Conservation (phyloP, 305 asterid species). For the Salvia sclarea region DNA sequence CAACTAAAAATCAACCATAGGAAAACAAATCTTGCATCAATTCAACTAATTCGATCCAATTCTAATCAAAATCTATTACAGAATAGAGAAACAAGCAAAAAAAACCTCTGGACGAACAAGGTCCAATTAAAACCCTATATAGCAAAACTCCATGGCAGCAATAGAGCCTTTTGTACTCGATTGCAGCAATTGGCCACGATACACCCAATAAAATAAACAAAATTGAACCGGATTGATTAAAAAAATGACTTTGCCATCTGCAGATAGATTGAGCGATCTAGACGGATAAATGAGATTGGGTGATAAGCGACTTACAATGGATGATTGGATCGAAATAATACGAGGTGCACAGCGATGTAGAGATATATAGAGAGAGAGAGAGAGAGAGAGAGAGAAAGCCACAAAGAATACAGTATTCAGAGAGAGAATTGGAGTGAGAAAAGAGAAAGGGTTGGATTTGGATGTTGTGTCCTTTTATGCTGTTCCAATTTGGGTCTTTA, state of each 20-base stretch:
- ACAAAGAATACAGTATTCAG: slow-evolving; percentile 49
- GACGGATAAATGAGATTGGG: slow-evolving; percentile 25
- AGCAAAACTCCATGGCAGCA: slow-evolving; percentile 5
- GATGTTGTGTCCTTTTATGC: slow-evolving; percentile 38
- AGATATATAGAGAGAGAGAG: too few relatives aligned
- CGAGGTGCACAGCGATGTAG: slow-evolving; percentile 36
- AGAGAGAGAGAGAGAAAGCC: slow-evolving; percentile 57
- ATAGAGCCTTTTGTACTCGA: slow-evolving; percentile 4
- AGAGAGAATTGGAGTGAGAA: slow-evolving; percentile 47
- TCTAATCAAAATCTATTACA: slow-evolving; percentile 19
- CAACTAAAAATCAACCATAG: slow-evolving; percentile 25
- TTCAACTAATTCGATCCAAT: slow-evolving; percentile 26
- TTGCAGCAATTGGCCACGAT: slow-evolving; percentile 28
- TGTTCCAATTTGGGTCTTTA: slow-evolving; percentile 27
- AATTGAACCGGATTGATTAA: slow-evolving; percentile 28
- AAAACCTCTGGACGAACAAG: slow-evolving; percentile 18
- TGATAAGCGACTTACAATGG: slow-evolving; percentile 38
- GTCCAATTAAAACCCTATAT: slow-evolving; percentile 19
- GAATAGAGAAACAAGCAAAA: background rate
- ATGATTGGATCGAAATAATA: slow-evolving; percentile 49
- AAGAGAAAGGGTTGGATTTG: slow-evolving; percentile 16
- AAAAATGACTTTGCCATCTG: slow-evolving; percentile 5
- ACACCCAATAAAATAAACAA: slow-evolving; percentile 15
- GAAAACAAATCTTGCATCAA: slow-evolving; percentile 23
- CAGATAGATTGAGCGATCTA: slow-evolving; percentile 41